phyloP scores from a whole-genome alignment of 1,284 basidiomycete genomes.

The Tylopilus sp. region DNA sequence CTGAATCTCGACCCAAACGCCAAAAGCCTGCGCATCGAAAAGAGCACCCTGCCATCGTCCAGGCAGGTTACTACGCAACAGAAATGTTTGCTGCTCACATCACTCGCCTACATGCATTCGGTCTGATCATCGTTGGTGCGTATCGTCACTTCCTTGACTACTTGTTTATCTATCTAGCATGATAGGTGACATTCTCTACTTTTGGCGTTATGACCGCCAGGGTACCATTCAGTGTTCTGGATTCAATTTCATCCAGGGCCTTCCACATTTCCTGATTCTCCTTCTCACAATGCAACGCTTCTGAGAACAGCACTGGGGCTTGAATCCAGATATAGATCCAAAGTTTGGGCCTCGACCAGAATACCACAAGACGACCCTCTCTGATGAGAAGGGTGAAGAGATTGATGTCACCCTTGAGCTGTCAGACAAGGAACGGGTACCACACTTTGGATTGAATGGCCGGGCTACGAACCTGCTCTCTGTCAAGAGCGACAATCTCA shows the following conservation, averaged over 20 bases:
- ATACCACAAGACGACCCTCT: not conserved
- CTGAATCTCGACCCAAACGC: not conserved
- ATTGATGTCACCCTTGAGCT: not conserved
- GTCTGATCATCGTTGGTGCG: not conserved
- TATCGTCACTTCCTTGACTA: not conserved
- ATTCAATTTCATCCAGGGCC: not conserved
- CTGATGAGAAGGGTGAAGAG: not conserved
- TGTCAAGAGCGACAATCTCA: not conserved
- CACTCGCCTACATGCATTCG: not conserved
- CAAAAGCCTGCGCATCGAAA: not conserved
- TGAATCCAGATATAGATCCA: not conserved
- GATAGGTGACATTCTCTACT: not conserved
- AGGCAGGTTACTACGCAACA: not conserved
- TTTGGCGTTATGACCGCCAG: not conserved
- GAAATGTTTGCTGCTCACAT: not conserved
- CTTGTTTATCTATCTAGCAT: not conserved
- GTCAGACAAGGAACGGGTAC: not conserved
- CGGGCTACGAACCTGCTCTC: constrained; percentile 13
- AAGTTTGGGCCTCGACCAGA: not conserved
- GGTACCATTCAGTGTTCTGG: not conserved
- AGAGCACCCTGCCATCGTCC: not conserved
- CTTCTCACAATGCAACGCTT: constrained; percentile 1
- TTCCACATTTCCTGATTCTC: not conserved
- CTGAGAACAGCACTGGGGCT: not conserved
- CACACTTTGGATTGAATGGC: constrained; percentile 8